Conservation (phyloP, 2,329 filamentous ascomycete species). For the Penicillium sp. region DNA sequence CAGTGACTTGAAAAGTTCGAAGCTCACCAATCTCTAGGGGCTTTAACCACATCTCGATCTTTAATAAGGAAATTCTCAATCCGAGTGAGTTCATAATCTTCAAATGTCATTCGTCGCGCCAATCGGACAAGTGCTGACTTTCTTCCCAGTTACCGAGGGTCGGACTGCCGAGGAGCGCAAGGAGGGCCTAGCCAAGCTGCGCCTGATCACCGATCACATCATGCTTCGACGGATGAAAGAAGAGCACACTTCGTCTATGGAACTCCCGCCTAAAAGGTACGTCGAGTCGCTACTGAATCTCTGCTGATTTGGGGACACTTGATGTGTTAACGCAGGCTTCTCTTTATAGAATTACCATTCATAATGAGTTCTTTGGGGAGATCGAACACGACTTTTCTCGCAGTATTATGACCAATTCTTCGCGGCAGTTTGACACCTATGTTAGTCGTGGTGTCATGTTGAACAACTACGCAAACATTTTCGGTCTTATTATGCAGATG, state of each 20-base stretch:
- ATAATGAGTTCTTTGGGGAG: slow-evolving; percentile 94
- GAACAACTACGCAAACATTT: slow-evolving; percentile 98
- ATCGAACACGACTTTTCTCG: slow-evolving; percentile 92
- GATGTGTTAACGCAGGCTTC: too few species aligned
- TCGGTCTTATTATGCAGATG: slow-evolving; percentile 99
- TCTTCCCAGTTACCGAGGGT: slow-evolving; percentile 49
- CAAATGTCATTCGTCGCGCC: not conserved
- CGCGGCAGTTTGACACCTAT: slow-evolving; percentile 89
- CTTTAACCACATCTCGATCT: slow-evolving; percentile 69
- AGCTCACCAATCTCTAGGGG: slow-evolving; percentile 34
- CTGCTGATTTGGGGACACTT: not conserved
- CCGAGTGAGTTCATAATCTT: slow-evolving; percentile 45
- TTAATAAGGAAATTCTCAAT: slow-evolving; percentile 92
- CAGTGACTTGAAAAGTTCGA: not conserved
- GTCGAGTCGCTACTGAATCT: not conserved
- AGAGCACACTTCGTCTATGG: slow-evolving; percentile 90
- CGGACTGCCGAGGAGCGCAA: slow-evolving; percentile 51
- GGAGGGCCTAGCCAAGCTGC: slow-evolving; percentile 71
- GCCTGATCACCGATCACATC: slow-evolving; percentile 82
- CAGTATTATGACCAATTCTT: slow-evolving; percentile 89
- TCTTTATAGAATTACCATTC: slow-evolving; percentile 59
- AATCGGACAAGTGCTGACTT: not conserved
- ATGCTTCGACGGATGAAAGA: slow-evolving; percentile 95
- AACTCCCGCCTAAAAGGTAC: slow-evolving; percentile 82
- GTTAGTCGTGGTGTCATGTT: slow-evolving; percentile 89